A percentile compares a stretch with the other conserved stretches of the same genome.
Evolutionary conservation across 1,284 basidiomycete genomes (phyloP).

Genomic region (Apiotrichum brassicae): DNA sequence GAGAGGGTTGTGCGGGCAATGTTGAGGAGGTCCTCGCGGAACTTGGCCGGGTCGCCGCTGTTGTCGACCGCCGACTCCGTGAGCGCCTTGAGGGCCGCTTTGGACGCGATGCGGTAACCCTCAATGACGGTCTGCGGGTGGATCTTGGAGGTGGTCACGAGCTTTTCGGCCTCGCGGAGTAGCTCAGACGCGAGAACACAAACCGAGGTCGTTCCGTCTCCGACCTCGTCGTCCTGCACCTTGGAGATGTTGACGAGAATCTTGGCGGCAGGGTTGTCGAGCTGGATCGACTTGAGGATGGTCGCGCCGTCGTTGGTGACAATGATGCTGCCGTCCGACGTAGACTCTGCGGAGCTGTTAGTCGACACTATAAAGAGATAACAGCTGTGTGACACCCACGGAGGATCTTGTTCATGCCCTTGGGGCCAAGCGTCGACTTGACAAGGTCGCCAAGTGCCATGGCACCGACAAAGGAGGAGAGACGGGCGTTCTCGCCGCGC

Average conservation of each 20-base stretch:
- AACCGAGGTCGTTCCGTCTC: conserved; percentile 93
- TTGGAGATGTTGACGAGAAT: conserved; percentile 99
- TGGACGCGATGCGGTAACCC: conserved; percentile 88
- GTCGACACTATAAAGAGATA: too few species aligned
- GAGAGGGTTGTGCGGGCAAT: conserved; percentile 94
- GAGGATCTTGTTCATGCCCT: conserved; percentile 57
- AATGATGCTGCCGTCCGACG: conserved; percentile 82
- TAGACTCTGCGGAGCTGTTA: conserved; percentile 60
- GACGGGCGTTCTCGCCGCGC: conserved; percentile 96
- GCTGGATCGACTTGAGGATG: conserved; percentile 92
- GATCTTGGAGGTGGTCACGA: conserved; percentile 77
- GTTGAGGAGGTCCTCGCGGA: conserved; percentile 88
- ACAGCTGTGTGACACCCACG: conserved; percentile 23
- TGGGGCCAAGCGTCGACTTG: conserved; percentile 95
- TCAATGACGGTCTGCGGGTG: conserved; percentile 99
- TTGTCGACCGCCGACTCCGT: conserved; percentile 77
- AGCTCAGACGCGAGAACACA: conserved; percentile 90
- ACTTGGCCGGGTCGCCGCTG: conserved; percentile 63
- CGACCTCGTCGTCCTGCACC: conserved; percentile 98
- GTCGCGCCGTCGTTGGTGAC: conserved; percentile 99
- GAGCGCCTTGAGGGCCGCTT: conserved; percentile 76
- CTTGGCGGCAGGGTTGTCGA: conserved; percentile 98
- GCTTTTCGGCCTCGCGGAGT: conserved; percentile 89
- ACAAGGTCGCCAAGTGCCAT: conserved; percentile 95
- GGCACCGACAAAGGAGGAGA: conserved; percentile 96